phyloP scores from a whole-genome alignment of 768 basidiomycete genomes.

The Amanita pseudoporphyria region DNA sequence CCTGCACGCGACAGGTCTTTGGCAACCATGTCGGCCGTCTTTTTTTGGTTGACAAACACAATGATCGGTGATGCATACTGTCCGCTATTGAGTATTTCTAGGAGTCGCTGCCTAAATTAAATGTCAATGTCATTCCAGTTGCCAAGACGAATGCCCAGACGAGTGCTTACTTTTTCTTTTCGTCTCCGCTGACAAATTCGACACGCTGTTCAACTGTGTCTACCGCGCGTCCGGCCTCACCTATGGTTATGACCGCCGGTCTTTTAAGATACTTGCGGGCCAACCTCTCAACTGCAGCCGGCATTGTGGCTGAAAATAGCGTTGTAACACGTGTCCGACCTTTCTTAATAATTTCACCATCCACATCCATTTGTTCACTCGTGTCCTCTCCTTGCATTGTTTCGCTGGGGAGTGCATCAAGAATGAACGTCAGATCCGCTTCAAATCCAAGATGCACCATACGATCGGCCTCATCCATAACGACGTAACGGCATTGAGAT shows the following conservation, averaged over 20 bases:
- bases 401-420: conserved; percentile 84
- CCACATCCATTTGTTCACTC: conserved; percentile 70
- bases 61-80: conserved; percentile 87
- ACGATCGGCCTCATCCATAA: conserved; percentile 99
- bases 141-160: no score
- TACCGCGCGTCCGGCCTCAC: conserved; percentile 95
- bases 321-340: conserved; percentile 89
- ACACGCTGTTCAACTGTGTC: conserved; percentile 97
- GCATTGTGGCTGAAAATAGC: conserved; percentile 98
- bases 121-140: conserved; percentile 11
- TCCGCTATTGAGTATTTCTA: conserved; percentile 90
- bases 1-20: conserved; percentile 88
- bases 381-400: conserved; percentile 81
- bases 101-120: conserved; percentile 56
- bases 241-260: conserved; percentile 95
- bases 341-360: conserved; percentile 59
- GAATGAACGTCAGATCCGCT: conserved; percentile 84
- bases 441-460: conserved; percentile 99
- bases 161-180: conserved; percentile 84
- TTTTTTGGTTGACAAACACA: conserved; percentile 99
- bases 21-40: conserved; percentile 96
- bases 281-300: conserved; percentile 89
- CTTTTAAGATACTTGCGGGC: conserved; percentile 89
- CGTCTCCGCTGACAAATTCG: conserved; percentile 87
- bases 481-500: conserved; percentile 95